Conservation (phyloP, 192 early-diverging fungal species). For the Spinellus fusiger region DNA sequence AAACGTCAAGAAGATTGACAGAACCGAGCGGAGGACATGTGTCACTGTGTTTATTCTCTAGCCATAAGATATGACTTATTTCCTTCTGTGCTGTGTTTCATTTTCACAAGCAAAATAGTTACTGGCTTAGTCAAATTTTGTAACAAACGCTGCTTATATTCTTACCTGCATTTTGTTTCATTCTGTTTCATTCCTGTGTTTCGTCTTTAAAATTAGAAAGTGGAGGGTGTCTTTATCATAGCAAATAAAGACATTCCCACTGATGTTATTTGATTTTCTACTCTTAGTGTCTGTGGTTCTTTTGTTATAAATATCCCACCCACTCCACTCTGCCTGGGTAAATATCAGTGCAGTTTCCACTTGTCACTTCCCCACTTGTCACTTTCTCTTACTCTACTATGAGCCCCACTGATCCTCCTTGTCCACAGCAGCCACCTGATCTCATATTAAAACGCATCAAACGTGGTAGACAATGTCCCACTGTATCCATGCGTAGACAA, state of each 20-base stretch:
- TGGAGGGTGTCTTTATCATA: background rate
- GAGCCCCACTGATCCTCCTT: too few species aligned
- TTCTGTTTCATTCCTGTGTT: background rate
- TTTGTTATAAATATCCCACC: too few species aligned
- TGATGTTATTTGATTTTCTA: background rate
- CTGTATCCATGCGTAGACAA: too few species aligned
- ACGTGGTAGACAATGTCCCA: too few species aligned
- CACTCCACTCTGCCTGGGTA: too few species aligned
- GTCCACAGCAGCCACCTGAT: too few species aligned
- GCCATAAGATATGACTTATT: background rate
- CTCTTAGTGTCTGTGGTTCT: too few species aligned
- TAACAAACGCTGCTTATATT: background rate
- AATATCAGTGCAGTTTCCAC: too few species aligned
- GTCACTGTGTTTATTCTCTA: background rate
- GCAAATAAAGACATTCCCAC: background rate
- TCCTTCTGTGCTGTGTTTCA: background rate
- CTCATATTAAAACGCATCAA: too few species aligned
- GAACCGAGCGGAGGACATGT: background rate
- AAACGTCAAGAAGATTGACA: background rate
- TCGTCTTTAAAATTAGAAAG: background rate
- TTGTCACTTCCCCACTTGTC: too few species aligned
- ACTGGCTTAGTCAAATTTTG: background rate
- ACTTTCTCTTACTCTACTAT: too few species aligned
- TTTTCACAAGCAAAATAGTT: background rate
- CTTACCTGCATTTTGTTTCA: background rate